Evolutionary conservation across 2,329 filamentous ascomycete species (phyloP), one percentile per base, ranked within the genome.

Genomic region (Ceratocystiopsis brevicomis): DNA sequence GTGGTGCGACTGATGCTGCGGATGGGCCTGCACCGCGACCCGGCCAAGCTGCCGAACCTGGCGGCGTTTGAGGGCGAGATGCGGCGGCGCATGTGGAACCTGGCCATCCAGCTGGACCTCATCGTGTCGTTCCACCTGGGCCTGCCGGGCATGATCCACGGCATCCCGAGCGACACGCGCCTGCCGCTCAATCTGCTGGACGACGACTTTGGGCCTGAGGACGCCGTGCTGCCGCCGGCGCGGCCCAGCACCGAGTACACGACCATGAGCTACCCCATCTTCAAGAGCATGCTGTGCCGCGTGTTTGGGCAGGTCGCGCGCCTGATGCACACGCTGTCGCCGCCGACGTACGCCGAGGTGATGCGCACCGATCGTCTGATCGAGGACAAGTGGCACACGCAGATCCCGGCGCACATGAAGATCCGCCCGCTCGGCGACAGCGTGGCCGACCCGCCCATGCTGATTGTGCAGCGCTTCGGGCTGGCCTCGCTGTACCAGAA

Each of bases 61-160:
- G 61, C 66, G 2, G 57, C 65, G 0, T 73, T 68, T 44, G 62
- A 70, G 41, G 67, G 66, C 6, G 69, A 74, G 56, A 71, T 72
- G 64, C 61, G 67, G 13, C 60, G 67, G 32, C 60, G 68, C 14
- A 54, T 68, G 50, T 74, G 70, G 71, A 65, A 67, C 48, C 60
- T 72, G 48, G 63, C 65, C 3, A 56, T 63, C 21, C 73, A 78
- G 52, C 64, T 79, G 39, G 78, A 82, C 52, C 57, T 76, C 3
- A 57, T 81, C 4, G 73, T 77, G 21, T 71, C 74, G 2, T 80
- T 79, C 52, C 76, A 81, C 52, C 66, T 80, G 47, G 78, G 78
- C 2, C 61, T 83, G 43, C 78, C 78, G 3, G 68, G 68, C 52
- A 77, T 81, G 71, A 64, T 80, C 38, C 66, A 74, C 45, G 63